A percentile compares a stretch with the other conserved stretches of the same genome.
phyloP scores from a whole-genome alignment of 768 basidiomycete species.

The Imleria badia region DNA sequence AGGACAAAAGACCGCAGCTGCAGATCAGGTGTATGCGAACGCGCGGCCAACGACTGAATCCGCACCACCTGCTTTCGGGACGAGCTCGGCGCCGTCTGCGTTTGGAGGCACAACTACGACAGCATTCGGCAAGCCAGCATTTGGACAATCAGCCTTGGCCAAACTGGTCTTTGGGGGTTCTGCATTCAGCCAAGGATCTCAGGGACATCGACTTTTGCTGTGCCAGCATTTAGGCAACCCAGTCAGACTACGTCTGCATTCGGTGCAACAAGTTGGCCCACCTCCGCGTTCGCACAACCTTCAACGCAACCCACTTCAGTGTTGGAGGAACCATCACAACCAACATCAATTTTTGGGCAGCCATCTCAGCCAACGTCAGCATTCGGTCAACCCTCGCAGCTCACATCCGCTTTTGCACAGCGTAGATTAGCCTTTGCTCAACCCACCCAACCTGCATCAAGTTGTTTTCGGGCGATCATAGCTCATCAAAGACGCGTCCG shows the following conservation, averaged over 20 bases:
- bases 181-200: constrained; percentile 29
- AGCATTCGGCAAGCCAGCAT: constrained; percentile 27
- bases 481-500: constrained; percentile 49
- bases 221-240: constrained; percentile 39
- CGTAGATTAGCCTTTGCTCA: constrained; percentile 28
- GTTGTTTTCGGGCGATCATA: constrained; percentile 37
- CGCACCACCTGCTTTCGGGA: constrained; percentile 41
- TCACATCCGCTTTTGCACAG: constrained; percentile 32
- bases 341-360: constrained; percentile 30
- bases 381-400: constrained; percentile 37
- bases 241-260: constrained; percentile 37
- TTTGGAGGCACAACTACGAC: constrained; percentile 31
- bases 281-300: constrained; percentile 27
- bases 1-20: constrained; percentile 49
- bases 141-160: constrained; percentile 42
- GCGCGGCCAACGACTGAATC: constrained; percentile 36
- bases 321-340: constrained; percentile 34
- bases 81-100: constrained; percentile 26
- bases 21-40: constrained; percentile 50
- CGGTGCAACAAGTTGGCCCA: constrained; percentile 29
- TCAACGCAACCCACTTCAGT: constrained; percentile 31
- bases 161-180: constrained; percentile 29
- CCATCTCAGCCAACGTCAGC: constrained; percentile 34
- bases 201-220: constrained; percentile 36
- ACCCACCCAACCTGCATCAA: constrained; percentile 31